Evolutionary conservation across 2,329 filamentous ascomycete species (phyloP).

Genomic region (Trichothecium roseum): DNA sequence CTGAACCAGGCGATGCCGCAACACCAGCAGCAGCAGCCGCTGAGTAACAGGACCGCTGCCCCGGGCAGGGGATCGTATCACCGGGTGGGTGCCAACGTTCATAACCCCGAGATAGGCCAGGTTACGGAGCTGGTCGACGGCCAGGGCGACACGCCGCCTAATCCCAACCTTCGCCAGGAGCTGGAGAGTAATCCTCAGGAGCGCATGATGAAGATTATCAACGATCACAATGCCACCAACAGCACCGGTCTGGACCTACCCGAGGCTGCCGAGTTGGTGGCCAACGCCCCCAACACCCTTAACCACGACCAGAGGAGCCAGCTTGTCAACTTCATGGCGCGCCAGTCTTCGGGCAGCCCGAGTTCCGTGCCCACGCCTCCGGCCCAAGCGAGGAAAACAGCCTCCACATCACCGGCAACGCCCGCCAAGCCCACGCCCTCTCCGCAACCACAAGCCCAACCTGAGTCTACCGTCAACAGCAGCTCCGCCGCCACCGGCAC

Average conservation of each 20-base stretch:
- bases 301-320: conserved; percentile 46
- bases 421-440: conserved; percentile 9
- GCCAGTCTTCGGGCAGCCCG: conserved; percentile 19
- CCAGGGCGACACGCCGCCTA: conserved; percentile 34
- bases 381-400: conserved; percentile 1
- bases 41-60: conserved; percentile 27
- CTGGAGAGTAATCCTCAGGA: conserved; percentile 48
- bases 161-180: conserved; percentile 43
- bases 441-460: conserved; percentile 4
- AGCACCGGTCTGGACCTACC: conserved; percentile 39
- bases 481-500: conserved; percentile 12
- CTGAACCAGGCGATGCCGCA: conserved; percentile 14
- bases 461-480: neutral
- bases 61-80: conserved; percentile 14
- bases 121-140: conserved; percentile 52
- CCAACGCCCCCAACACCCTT: conserved; percentile 42
- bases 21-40: conserved; percentile 42
- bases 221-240: conserved; percentile 49
- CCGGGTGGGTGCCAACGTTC: conserved; percentile 11
- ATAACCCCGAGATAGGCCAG: conserved; percentile 38
- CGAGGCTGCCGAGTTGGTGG: conserved; percentile 37
- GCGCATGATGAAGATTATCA: conserved; percentile 56
- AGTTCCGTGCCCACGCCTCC: conserved; percentile 7
- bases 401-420: conserved; percentile 7
- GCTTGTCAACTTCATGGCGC: conserved; percentile 51